A percentile compares a stretch with the other conserved stretches of the same genome.
Conservation (phyloP, 225 moss, liverwort and hornwort genomes). For the Polytrichum formosum region DNA sequence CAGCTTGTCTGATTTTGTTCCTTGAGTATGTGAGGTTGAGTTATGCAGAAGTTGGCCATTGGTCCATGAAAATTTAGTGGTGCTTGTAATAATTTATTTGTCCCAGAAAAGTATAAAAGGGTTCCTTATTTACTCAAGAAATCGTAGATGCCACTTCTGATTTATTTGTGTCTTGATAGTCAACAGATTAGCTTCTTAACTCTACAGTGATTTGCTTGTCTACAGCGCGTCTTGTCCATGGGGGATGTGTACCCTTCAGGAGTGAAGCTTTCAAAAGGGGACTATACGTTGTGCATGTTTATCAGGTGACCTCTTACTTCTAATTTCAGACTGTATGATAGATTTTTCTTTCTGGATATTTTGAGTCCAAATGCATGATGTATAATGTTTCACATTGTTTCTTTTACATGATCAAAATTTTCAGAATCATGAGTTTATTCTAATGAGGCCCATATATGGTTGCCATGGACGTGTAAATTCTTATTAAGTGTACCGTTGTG, state of each 20-base stretch:
- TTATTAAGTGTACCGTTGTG: neutral
- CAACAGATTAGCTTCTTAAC: neutral
- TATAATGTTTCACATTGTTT: neutral
- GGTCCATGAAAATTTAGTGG: neutral
- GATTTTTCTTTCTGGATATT: no score
- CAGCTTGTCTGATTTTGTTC: slow-evolving; percentile 8
- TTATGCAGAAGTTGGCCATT: neutral
- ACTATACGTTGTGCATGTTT: slow-evolving; percentile 68
- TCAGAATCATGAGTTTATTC: neutral
- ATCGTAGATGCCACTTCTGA: neutral
- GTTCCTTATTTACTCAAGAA: neutral
- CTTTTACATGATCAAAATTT: neutral
- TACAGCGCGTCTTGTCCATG: slow-evolving; percentile 70
- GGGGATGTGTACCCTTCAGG: slow-evolving; percentile 84
- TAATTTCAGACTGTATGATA: no score
- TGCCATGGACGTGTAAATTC: neutral
- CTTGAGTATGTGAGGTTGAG: neutral
- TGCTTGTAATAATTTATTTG: neutral
- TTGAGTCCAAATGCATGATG: slow-evolving; percentile 1
- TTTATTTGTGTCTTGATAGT: neutral
- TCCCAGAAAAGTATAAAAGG: neutral
- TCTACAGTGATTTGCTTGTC: slow-evolving; percentile 6
- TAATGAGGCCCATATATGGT: neutral
- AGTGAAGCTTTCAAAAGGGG: slow-evolving; percentile 85
- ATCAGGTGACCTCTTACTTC: slow-evolving; percentile 51